These are phyloP conservation scores for Peronospora farinosa DNA, from an alignment of 352 stramenopile species.

Conservation along the genomic window DNA sequence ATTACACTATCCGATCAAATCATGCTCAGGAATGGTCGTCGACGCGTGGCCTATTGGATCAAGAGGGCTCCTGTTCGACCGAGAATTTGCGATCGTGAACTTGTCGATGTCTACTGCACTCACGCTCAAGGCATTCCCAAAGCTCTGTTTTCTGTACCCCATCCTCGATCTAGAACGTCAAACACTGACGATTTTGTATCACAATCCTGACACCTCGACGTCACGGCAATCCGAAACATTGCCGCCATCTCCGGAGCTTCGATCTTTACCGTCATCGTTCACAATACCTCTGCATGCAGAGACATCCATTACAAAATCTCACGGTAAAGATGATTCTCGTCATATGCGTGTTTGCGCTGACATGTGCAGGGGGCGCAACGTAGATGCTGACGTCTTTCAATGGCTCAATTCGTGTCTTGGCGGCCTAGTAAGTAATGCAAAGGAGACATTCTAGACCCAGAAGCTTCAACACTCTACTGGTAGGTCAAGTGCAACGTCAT, in stretches of 20 bases:
- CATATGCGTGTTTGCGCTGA: conserved; percentile 51
- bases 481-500: not conserved
- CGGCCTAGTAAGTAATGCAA: conserved; percentile 13
- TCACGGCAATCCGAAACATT: conserved; percentile 1
- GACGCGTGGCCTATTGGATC: conserved; percentile 51
- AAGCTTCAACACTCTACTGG: not conserved
- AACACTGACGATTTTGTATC: conserved; percentile 48
- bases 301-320: conserved; percentile 14
- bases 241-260: conserved; percentile 6
- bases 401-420: conserved; percentile 66
- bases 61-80: conserved; percentile 58
- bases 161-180: conserved; percentile 51
- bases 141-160: conserved; percentile 58
- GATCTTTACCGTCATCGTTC: conserved; percentile 13
- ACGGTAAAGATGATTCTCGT: conserved; percentile 18
- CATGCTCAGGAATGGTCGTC: conserved; percentile 54
- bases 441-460: not conserved
- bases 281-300: conserved; percentile 35
- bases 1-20: conserved; percentile 76
- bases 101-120: conserved; percentile 36
- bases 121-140: conserved; percentile 50
- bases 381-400: conserved; percentile 39
- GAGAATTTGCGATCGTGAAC: conserved; percentile 75
- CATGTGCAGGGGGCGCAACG: conserved; percentile 45
- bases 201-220: conserved; percentile 1